phyloP scores from a whole-genome alignment of 2,329 filamentous ascomycete species.

The Epichloe festucae region DNA sequence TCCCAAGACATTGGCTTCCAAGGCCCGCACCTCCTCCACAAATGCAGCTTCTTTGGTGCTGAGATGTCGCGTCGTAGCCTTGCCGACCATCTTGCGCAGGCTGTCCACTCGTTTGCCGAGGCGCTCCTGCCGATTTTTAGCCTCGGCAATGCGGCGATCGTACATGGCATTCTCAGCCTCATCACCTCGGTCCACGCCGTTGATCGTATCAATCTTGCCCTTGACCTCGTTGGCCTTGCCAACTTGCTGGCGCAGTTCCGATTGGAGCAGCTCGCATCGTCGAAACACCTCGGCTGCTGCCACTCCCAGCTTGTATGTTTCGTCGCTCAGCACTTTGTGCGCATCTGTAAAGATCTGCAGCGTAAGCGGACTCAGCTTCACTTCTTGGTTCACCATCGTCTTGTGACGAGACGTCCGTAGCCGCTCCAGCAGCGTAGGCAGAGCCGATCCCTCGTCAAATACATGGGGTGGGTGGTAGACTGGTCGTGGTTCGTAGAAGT shows the following conservation, averaged over 20 bases:
- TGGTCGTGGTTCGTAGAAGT: constrained; percentile 50
- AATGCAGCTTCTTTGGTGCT: constrained; percentile 33
- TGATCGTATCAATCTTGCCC: constrained; percentile 51
- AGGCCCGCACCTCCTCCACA: constrained; percentile 34
- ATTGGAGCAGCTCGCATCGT: constrained; percentile 53
- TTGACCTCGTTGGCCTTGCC: constrained; percentile 52
- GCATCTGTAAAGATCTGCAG: constrained; percentile 59
- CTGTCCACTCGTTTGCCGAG: constrained; percentile 47
- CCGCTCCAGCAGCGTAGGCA: constrained; percentile 43
- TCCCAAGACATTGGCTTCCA: constrained; percentile 38
- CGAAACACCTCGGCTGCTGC: constrained; percentile 64
- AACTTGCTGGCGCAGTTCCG: constrained; percentile 56
- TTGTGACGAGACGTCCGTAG: constrained; percentile 48
- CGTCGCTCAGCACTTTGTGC: constrained; percentile 56
- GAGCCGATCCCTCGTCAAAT: constrained; percentile 42
- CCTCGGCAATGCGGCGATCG: constrained; percentile 42
- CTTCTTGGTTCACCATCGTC: constrained; percentile 50
- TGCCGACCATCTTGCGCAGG: constrained; percentile 33
- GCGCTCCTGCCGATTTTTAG: constrained; percentile 41
- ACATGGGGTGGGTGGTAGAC: constrained; percentile 50
- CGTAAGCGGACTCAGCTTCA: constrained; percentile 57
- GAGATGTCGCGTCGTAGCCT: constrained; percentile 28
- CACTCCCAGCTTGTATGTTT: constrained; percentile 54
- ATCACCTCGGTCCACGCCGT: constrained; percentile 31
- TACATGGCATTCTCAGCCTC: constrained; percentile 43